A percentile compares a stretch with the other conserved stretches of the same genome.
Conservation (phyloP, 2,329 filamentous ascomycete genomes). For the Alternaria arbusti region DNA sequence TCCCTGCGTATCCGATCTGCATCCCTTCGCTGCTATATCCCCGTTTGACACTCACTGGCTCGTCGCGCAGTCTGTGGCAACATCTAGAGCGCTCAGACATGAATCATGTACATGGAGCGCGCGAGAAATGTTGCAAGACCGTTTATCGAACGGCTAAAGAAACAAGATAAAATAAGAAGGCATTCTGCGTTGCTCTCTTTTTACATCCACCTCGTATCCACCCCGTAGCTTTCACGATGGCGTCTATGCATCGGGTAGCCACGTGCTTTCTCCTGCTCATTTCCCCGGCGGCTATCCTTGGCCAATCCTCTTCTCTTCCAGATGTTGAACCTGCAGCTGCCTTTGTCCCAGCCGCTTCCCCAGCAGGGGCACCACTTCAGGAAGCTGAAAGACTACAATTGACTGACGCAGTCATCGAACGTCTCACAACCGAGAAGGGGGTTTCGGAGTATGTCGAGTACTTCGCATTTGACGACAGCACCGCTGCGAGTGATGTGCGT, state of each 20-base stretch:
- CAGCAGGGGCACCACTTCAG: conserved; percentile 6
- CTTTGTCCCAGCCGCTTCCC: not conserved
- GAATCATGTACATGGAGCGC: not conserved
- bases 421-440: not conserved
- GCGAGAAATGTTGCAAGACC: not conserved
- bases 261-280: not conserved
- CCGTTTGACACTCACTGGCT: not conserved
- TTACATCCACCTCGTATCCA: not conserved
- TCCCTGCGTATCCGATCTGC: not conserved
- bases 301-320: not conserved
- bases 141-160: not conserved
- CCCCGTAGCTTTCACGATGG: not conserved
- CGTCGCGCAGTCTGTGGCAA: not conserved
- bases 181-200: not conserved
- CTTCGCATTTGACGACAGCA: conserved; percentile 7
- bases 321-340: conserved; percentile 8
- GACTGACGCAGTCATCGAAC: conserved; percentile 1
- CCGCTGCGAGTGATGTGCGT: not conserved
- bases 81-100: not conserved
- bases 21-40: not conserved
- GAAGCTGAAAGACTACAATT: conserved; percentile 5
- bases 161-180: not conserved
- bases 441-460: conserved; percentile 2
- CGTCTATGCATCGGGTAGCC: not conserved
- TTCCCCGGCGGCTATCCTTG: not conserved